Conservation (phyloP, 2,329 filamentous ascomycete species). For the Penicillium sp. region DNA sequence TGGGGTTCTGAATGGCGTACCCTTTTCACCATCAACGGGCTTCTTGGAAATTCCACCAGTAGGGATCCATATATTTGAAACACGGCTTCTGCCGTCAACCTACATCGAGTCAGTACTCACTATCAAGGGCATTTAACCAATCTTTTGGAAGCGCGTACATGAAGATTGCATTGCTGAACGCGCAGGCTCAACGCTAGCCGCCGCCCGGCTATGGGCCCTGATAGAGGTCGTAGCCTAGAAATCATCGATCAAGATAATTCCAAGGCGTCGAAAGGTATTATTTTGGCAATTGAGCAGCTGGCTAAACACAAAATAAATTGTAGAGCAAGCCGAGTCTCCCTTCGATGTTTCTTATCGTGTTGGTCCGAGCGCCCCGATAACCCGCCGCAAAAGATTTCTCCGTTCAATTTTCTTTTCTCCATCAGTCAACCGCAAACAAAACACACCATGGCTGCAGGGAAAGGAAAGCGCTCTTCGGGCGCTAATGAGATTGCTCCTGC, state of each 20-base stretch:
- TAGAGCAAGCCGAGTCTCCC: slow-evolving; percentile 8
- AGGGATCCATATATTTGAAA: slow-evolving; percentile 78
- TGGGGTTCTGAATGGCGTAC: slow-evolving; percentile 19
- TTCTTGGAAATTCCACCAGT: slow-evolving; percentile 64
- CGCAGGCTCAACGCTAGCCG: slow-evolving; percentile 11
- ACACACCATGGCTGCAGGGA: slow-evolving; percentile 39
- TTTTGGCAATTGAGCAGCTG: neutral
- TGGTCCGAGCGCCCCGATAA: slow-evolving; percentile 29
- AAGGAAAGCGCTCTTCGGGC: slow-evolving; percentile 35
- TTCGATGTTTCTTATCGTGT: slow-evolving; percentile 23
- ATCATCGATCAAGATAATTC: slow-evolving; percentile 23
- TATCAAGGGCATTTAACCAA: neutral
- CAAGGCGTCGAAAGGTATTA: slow-evolving; percentile 1
- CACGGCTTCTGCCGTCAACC: slow-evolving; percentile 57
- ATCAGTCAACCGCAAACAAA: slow-evolving; percentile 14
- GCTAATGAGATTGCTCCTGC: slow-evolving; percentile 19
- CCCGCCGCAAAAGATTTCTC: slow-evolving; percentile 30
- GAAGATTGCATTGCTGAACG: slow-evolving; percentile 33
- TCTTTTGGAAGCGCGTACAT: slow-evolving; percentile 33
- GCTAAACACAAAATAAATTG: slow-evolving; percentile 6
- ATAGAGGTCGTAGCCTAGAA: slow-evolving; percentile 23
- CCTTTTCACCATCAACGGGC: slow-evolving; percentile 50
- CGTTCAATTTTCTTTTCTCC: slow-evolving; percentile 22
- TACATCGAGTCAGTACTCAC: slow-evolving; percentile 29
- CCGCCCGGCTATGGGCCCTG: slow-evolving; percentile 25